These are phyloP conservation scores for Clarireedia paspali DNA, from an alignment of 2,329 filamentous ascomycete genomes.

Conservation along the genomic window DNA sequence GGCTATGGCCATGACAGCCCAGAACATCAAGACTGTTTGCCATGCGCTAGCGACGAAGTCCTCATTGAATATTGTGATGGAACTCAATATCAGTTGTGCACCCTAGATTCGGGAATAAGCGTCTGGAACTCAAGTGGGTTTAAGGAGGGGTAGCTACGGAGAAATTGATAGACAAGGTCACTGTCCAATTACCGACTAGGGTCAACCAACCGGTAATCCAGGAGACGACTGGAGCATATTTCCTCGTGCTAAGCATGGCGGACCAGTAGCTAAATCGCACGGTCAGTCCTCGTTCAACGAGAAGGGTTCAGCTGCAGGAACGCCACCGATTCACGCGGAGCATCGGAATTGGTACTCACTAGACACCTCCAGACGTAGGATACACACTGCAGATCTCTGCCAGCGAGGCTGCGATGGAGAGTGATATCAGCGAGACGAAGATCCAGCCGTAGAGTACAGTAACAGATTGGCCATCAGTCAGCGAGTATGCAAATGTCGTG, in stretches of 20 bases:
- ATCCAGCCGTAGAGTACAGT: constrained; percentile 66
- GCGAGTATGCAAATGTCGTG: constrained; percentile 61
- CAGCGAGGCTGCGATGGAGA: constrained; percentile 56
- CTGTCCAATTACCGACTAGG: constrained; percentile 66
- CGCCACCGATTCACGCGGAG: not conserved
- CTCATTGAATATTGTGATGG: constrained; percentile 63
- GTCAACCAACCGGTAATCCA: constrained; percentile 68
- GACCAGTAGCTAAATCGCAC: constrained; percentile 45
- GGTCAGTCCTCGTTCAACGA: not conserved
- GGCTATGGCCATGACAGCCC: constrained; percentile 61
- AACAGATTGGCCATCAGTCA: constrained; percentile 61
- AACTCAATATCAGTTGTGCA: constrained; percentile 57
- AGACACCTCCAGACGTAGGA: constrained; percentile 61
- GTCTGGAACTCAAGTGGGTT: not conserved
- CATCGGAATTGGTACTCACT: constrained; percentile 27
- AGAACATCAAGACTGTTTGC: constrained; percentile 66
- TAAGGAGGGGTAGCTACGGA: constrained; percentile 1
- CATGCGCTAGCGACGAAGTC: constrained; percentile 59
- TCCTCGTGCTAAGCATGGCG: constrained; percentile 56
- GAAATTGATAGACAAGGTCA: constrained; percentile 44
- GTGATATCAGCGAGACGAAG: constrained; percentile 54
- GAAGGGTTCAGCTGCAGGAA: not conserved
- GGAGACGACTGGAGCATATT: constrained; percentile 59
- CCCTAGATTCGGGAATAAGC: constrained; percentile 36
- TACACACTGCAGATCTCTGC: constrained; percentile 65